Evolutionary conservation across 192 early-diverging fungal genomes (phyloP), one percentile per base, ranked within the genome.

Genomic region (Gonapodya sp.): DNA sequence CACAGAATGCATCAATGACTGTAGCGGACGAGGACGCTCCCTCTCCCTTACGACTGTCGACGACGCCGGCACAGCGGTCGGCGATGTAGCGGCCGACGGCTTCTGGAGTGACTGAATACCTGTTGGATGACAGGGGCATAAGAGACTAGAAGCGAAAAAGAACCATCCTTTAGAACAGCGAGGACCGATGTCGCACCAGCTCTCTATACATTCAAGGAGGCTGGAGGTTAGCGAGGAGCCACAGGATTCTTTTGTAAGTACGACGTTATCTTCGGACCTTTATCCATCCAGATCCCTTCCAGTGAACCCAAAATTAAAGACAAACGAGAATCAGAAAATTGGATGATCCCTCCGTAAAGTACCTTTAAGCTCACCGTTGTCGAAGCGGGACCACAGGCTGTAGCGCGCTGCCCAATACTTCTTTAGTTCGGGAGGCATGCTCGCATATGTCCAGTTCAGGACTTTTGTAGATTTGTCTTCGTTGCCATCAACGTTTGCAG

Each of bases 61-160:
- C 24, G 30, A 77, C 75, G 75, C 30, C 75, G 18, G 30, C 75
- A 34, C 18, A 77, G 31, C 75, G 75, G 8, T 77, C 30, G 8
- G 75, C 31, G 34, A 77, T 77, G 31, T 77, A 34, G 8, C 75
- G 18, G 8, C 30, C 75, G 14, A 77, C 34, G 8, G 34, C 75
- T 77, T 77, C 75, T 31, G 75, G 75, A 34, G 75, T 77, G 30
- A 77, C 75, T 2, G 75, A 77, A 34, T 77, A 77, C 75, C 75
- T 77, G 75, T n/a, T n/a, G n/a, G n/a, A n/a, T n/a, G 31, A 77
- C 75, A 77, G 75, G 18, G 34, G 8, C 8, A 2, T 32, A 16
- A 34, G 18, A 31, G 75, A 77, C 75, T 16, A 64, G 8, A 64
- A 64, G 46, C 46, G 46, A 64, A 16, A 64, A 64, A 16, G 16